These are phyloP conservation scores for Vigna reflexopilosa DNA, from an alignment of 306 rosid genomes.

Conservation along the genomic window DNA sequence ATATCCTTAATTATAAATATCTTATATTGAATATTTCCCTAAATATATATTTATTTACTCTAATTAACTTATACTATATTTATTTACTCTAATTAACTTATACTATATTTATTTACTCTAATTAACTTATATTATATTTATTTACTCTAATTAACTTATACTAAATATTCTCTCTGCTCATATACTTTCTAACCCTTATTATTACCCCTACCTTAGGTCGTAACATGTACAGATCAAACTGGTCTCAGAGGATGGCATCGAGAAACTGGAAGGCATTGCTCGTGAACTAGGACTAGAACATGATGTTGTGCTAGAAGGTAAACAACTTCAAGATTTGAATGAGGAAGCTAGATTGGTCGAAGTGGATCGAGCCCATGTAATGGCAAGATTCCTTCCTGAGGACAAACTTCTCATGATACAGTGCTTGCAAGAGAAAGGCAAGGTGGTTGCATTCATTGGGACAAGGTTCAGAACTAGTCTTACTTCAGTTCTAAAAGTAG, in stretches of 20 bases:
- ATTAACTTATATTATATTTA: too few relatives aligned
- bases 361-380: slow-evolving; percentile 43
- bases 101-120: too few relatives aligned
- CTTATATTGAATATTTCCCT: too few relatives aligned
- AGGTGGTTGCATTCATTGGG: slow-evolving; percentile 62
- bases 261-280: slow-evolving; percentile 47
- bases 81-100: too few relatives aligned
- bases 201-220: too few relatives aligned
- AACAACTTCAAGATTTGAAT: slow-evolving; percentile 36
- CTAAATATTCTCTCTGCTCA: too few relatives aligned
- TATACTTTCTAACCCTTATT: too few relatives aligned
- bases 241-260: slow-evolving; percentile 63
- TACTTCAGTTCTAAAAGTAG: slow-evolving; percentile 49
- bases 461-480: slow-evolving; percentile 50
- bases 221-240: slow-evolving; percentile 52
- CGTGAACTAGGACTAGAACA: slow-evolving; percentile 47
- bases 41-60: too few relatives aligned
- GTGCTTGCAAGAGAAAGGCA: slow-evolving; percentile 44
- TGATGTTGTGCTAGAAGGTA: slow-evolving; percentile 42
- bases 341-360: slow-evolving; percentile 4
- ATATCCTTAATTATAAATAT: too few relatives aligned
- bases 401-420: slow-evolving; percentile 57
- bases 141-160: too few relatives aligned
- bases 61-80: too few relatives aligned
- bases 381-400: slow-evolving; percentile 55